Base-by-base conservation (phyloP, 2,329 filamentous ascomycete genomes). In the Claviceps citrina region DNA sequence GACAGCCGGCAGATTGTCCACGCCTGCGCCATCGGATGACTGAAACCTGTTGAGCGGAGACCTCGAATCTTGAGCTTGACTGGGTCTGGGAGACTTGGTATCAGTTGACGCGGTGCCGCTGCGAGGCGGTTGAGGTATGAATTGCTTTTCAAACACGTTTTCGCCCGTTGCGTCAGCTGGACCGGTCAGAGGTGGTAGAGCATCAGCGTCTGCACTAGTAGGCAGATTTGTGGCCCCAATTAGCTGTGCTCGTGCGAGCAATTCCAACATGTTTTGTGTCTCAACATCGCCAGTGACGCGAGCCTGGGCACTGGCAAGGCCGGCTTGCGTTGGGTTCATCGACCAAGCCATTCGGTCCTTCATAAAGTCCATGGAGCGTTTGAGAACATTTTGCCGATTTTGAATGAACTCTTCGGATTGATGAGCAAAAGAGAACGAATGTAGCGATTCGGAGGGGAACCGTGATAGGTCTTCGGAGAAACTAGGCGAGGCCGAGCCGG, bases 341-440 rank as follows among this genome's bases (percentile, higher is more conserved):
- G 81, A 75, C 80, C 85, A 89, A 47, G 83, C 83, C 61, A 93
- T 73, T 47, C 84, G 83, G 56, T 95, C 86, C 54, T 84, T 82
- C 82, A 98, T 93, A 55, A 96, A 95, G 59, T 96, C 91, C 54
- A 95, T 80, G 7, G 87, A 93, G 43, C 89, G 75, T 62, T 93
- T 94, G 53, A 98, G 60, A 26, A 94, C 81, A 66, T 85, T 93
- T 58, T 96, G 87, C 40, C 91, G 81, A 57, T 76, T 94, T 57
- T 94, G 84, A 41, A 96, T 70, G 46, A 85, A 78, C 46, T 96
- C 89, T 54, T 94, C 87, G 3, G 87, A 89, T 60, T 94, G 87
- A 50, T 93, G 84, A 31, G 91, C 85, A 59, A 98, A 98, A 10
- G 89, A 96, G 64, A 98, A 98, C 2, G 91, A 98, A 61, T 98